These are phyloP conservation scores for Opeltia flavorubescens DNA, from an alignment of 495 filamentous ascomycete genomes.

Conservation along the genomic window DNA sequence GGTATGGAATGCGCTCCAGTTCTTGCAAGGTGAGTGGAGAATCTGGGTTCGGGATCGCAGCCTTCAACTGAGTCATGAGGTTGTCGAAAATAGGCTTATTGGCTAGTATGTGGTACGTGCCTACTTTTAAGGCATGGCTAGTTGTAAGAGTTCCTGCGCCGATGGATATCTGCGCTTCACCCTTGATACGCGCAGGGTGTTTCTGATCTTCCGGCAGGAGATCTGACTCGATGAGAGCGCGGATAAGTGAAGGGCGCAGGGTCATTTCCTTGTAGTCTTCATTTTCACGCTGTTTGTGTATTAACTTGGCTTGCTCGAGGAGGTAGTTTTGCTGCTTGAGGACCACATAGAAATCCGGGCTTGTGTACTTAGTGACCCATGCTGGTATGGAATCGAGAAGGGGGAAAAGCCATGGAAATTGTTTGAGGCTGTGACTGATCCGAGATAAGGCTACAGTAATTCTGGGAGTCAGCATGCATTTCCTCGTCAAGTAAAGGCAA, in stretches of 20 bases:
- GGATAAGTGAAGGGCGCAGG: slow-evolving; percentile 7
- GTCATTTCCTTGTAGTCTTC: slow-evolving; percentile 5
- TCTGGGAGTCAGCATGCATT: too few relatives aligned
- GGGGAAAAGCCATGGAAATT: slow-evolving; percentile 9
- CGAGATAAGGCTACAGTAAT: too few relatives aligned
- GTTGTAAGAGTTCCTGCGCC: slow-evolving; percentile 35
- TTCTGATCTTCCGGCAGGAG: slow-evolving; percentile 8
- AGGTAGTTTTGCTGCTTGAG: neutral
- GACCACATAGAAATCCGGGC: slow-evolving; percentile 2
- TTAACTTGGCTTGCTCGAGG: neutral
- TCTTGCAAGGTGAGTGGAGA: slow-evolving; percentile 12
- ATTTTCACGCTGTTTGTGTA: neutral
- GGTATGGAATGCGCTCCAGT: slow-evolving; percentile 24
- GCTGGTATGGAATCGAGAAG: slow-evolving; percentile 8
- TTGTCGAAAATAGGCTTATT: slow-evolving; percentile 13
- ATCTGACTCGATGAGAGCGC: slow-evolving; percentile 11
- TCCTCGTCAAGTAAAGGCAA: too few relatives aligned
- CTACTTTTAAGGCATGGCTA: slow-evolving; percentile 23
- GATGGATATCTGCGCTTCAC: slow-evolving; percentile 32
- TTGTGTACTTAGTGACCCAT: slow-evolving; percentile 5
- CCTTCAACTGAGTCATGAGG: slow-evolving; percentile 15
- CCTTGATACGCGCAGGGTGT: slow-evolving; percentile 16
- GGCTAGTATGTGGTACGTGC: slow-evolving; percentile 14
- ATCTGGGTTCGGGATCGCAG: slow-evolving; percentile 13
- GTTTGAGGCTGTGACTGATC: slow-evolving; percentile 5